Conservation (phyloP, 2,329 filamentous ascomycete genomes). For the Clonostachys chloroleuca region DNA sequence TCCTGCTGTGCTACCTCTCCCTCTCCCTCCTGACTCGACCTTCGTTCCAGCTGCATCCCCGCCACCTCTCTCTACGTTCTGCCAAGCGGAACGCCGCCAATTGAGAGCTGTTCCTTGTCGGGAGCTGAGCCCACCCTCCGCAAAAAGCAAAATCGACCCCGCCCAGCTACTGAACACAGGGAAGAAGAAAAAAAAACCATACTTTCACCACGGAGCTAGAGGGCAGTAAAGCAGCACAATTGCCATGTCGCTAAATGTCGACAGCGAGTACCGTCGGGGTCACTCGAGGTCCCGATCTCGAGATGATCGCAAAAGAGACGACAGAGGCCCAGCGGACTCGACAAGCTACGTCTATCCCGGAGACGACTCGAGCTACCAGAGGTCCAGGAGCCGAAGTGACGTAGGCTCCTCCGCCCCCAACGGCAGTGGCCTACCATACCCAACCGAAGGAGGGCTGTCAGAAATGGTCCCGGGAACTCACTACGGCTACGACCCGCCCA, state of each 20-base stretch:
- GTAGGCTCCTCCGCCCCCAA: slow-evolving; percentile 18
- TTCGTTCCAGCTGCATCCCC: no score
- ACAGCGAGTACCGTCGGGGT: slow-evolving; percentile 34
- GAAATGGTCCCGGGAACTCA: slow-evolving; percentile 28
- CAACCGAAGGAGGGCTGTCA: slow-evolving; percentile 28
- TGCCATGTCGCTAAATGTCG: slow-evolving; percentile 47
- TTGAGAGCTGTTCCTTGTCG: no score
- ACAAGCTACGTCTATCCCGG: slow-evolving; percentile 30
- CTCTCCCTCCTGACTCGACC: no score
- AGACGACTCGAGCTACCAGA: slow-evolving; percentile 33
- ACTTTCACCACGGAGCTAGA: no score
- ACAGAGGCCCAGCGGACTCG: slow-evolving; percentile 23
- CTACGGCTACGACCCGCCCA: slow-evolving; percentile 32
- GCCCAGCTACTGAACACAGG: no score
- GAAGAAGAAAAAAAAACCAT: no score
- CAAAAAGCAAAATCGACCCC: no score
- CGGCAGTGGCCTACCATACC: slow-evolving; percentile 27
- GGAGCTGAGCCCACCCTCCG: no score
- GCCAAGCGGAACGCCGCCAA: no score
- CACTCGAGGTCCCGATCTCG: slow-evolving; percentile 43
- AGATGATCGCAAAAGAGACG: slow-evolving; percentile 22
- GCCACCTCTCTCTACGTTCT: no score
- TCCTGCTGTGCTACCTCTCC: no score
- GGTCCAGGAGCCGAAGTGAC: slow-evolving; percentile 19
- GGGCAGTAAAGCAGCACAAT: no score